A percentile compares a stretch with the other conserved stretches of the same genome.
phyloP scores from a whole-genome alignment of 306 rosid genomes.

The Lathyrus tuberosus region DNA sequence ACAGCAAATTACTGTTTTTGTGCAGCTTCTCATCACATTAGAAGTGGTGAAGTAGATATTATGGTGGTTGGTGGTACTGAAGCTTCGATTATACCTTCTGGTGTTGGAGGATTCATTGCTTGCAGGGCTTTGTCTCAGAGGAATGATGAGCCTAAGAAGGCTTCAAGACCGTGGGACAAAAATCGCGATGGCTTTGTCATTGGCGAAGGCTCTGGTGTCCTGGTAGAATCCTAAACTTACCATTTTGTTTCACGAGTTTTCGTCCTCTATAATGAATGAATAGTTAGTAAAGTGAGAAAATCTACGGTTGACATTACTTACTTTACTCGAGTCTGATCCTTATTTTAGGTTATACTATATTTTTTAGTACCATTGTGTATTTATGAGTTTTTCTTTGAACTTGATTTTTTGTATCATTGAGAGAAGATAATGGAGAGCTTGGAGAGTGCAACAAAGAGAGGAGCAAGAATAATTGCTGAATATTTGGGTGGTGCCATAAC shows the following conservation, averaged over 20 bases:
- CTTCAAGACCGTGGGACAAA: constrained; percentile 82
- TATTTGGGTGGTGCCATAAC: constrained; percentile 75
- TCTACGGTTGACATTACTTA: background rate
- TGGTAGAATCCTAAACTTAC: constrained; percentile 43
- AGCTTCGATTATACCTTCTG: constrained; percentile 55
- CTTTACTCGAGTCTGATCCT: background rate
- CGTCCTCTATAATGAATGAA: background rate
- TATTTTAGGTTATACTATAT: background rate
- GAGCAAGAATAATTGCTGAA: constrained; percentile 64
- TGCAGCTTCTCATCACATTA: constrained; percentile 72
- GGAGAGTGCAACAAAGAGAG: constrained; percentile 71
- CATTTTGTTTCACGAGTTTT: background rate
- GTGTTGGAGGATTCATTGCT: constrained; percentile 72
- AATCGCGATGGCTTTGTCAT: constrained; percentile 76
- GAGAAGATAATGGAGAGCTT: constrained; percentile 70
- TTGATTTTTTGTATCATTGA: background rate
- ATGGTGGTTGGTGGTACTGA: constrained; percentile 80
- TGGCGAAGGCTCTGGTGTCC: constrained; percentile 79
- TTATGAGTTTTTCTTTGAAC: background rate
- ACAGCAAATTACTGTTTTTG: constrained; percentile 67
- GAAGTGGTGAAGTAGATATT: constrained; percentile 77
- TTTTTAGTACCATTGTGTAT: background rate
- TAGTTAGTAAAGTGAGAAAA: background rate
- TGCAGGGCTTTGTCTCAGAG: constrained; percentile 78
- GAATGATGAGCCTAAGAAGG: constrained; percentile 63